phyloP scores from a whole-genome alignment of 441 rosid genomes.

The Eugenia klotzschiana region DNA sequence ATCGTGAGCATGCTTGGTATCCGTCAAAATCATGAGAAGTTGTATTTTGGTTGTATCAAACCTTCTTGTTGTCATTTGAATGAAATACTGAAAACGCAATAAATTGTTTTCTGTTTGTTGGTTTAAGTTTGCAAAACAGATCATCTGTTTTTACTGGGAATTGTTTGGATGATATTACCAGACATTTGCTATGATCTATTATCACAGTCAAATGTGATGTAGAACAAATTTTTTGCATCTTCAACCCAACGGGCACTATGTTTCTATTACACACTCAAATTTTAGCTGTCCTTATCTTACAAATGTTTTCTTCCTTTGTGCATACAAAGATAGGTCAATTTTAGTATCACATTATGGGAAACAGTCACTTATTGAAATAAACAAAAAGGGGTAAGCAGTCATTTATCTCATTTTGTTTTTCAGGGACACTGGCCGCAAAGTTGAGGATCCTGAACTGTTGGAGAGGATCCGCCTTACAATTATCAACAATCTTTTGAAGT shows the following conservation, averaged over 20 bases:
- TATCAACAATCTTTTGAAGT: slow-evolving; percentile 85
- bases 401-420: slow-evolving; percentile 9
- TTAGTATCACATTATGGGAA: background rate
- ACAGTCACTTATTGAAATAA: background rate
- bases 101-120: background rate
- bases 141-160: background rate
- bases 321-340: background rate
- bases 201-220: background rate
- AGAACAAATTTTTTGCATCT: background rate
- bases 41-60: background rate
- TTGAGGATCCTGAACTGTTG: slow-evolving; percentile 83
- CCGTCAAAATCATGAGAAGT: background rate
- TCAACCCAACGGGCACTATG: background rate
- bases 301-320: background rate
- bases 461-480: slow-evolving; percentile 87
- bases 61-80: background rate
- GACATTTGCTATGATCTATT: background rate
- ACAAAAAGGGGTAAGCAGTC: background rate
- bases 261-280: background rate
- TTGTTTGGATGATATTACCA: background rate
- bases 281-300: background rate
- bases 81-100: background rate
- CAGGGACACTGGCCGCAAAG: slow-evolving; percentile 82
- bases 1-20: background rate
- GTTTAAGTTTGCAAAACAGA: background rate